These are phyloP conservation scores for Cyclotella cryptica DNA, from an alignment of 108 stramenopile species.

Conservation along the genomic window DNA sequence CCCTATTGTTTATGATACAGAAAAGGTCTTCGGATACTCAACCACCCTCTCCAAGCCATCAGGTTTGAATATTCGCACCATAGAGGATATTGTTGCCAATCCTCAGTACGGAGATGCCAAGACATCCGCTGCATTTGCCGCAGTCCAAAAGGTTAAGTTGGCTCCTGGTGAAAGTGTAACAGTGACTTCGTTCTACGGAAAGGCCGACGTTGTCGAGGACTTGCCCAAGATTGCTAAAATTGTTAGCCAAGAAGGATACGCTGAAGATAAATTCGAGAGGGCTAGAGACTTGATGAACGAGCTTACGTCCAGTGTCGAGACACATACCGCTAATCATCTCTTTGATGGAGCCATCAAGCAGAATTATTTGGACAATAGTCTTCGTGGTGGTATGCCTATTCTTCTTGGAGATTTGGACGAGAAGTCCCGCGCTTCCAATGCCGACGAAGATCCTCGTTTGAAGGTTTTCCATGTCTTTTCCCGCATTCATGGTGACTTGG, in stretches of 20 bases:
- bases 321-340: conserved; percentile 85
- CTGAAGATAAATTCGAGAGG: conserved; percentile 69
- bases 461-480: conserved; percentile 95
- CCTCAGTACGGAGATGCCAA: conserved; percentile 91
- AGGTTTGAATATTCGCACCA: conserved; percentile 62
- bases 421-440: conserved; percentile 63
- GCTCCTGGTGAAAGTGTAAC: conserved; percentile 80
- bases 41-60: conserved; percentile 76
- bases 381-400: conserved; percentile 94
- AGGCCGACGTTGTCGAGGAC: conserved; percentile 72
- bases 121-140: conserved; percentile 94
- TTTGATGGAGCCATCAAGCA: conserved; percentile 93
- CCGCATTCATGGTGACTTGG: conserved; percentile 97
- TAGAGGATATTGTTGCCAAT: conserved; percentile 72
- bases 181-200: conserved; percentile 88
- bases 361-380: conserved; percentile 95
- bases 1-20: conserved; percentile 92
- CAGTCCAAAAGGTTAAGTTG: conserved; percentile 68
- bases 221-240: conserved; percentile 73
- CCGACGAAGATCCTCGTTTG: conserved; percentile 79
- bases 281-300: conserved; percentile 83
- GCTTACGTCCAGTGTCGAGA: conserved; percentile 88
- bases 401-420: conserved; percentile 87
- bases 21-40: conserved; percentile 88
- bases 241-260: conserved; percentile 72